These are phyloP conservation scores for Byssothecium circinans DNA, from an alignment of 2,329 filamentous ascomycete genomes.

Conservation along the genomic window DNA sequence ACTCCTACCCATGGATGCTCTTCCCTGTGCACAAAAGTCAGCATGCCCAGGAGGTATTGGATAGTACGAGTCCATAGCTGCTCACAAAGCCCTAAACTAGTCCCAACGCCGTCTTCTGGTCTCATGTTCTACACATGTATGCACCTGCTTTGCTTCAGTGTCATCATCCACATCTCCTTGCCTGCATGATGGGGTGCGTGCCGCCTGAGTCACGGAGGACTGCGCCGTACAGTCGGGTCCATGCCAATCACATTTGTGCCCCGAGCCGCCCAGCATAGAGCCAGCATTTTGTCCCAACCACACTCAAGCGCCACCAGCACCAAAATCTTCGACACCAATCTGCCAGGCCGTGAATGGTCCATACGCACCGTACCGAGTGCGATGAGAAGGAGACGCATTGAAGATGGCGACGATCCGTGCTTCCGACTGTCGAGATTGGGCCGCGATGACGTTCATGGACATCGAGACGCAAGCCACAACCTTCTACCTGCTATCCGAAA, in stretches of 20 bases:
- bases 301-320: too few relatives aligned
- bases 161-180: constrained; percentile 1
- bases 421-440: too few relatives aligned
- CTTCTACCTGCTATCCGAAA: too few relatives aligned
- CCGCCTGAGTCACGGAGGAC: background rate
- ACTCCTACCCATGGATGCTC: constrained; percentile 7
- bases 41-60: constrained; percentile 1
- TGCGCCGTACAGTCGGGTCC: constrained; percentile 7
- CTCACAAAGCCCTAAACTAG: constrained; percentile 17
- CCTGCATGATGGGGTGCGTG: background rate
- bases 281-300: background rate
- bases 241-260: constrained; percentile 16
- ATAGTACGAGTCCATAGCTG: background rate
- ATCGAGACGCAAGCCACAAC: too few relatives aligned
- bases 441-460: too few relatives aligned
- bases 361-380: too few relatives aligned
- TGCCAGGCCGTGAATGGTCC: too few relatives aligned
- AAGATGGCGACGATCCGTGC: too few relatives aligned
- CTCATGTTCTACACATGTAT: constrained; percentile 8
- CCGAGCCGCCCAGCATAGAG: constrained; percentile 1
- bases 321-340: too few relatives aligned
- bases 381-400: too few relatives aligned
- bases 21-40: constrained; percentile 16
- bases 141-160: background rate
- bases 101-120: too few relatives aligned